Evolutionary conservation across 2,329 filamentous ascomycete species (phyloP), one percentile per base, ranked within the genome.

Genomic region (Colletotrichum aenigma): DNA sequence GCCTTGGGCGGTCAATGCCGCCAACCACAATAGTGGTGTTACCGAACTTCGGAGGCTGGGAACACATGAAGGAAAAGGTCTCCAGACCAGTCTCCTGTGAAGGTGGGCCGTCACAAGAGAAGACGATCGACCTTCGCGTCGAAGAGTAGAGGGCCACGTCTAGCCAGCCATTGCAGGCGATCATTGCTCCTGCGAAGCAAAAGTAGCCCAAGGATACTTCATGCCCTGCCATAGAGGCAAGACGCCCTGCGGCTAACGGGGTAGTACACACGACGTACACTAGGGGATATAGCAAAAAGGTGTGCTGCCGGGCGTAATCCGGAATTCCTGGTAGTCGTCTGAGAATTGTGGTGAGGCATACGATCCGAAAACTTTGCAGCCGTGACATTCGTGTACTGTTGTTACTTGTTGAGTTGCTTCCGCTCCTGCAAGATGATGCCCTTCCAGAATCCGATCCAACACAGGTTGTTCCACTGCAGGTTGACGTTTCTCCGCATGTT

Each of bases 201-300:
- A 92, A 93, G 80, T 91, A 93, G 0, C 81, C 83, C 1, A 91
- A 84, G 0, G 89, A 87, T 5, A 92, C 86, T 0, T 84, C 66
- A 12, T 85, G 83, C 1, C 90, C 89, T 0, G 89, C 88, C 89
- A 94, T 93, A 24, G 88, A 88, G 18, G 89, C 89, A 79, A 94
- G 92, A 75, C 93, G 90, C 16, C 92, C 91, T 0, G 90, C 87
- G 6, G 92, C 92, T 1, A 95, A 86, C 0, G 93, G 93, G 0
- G 92, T 87, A 0, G 93, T 94, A 80, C 93, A 93, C n/a, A 93
- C 79, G 8, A 94, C 88, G 81, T 94, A 94, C 77, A 94, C 92
- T 78, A 93, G 80, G 0, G 93, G 93, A 76, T 95, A 95, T 9
- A 93, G 86, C 34, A 94, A 91, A 77, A 94, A 91, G 10, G 90